Evolutionary conservation across 1,284 basidiomycete genomes (phyloP).

Genomic region (Abortiporus biennis): DNA sequence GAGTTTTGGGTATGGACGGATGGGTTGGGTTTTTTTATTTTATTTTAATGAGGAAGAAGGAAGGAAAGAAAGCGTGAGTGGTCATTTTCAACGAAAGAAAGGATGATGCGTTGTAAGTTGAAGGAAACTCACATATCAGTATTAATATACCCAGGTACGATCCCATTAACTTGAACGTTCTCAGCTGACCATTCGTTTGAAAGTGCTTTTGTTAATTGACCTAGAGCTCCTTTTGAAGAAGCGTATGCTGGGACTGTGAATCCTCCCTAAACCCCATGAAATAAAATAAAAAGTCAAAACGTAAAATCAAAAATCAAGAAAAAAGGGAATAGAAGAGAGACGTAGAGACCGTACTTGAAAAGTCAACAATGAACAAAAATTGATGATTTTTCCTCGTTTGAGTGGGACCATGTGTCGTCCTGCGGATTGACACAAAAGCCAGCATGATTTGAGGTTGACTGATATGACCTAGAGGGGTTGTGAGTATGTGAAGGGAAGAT

Average conservation of each 20-base stretch:
- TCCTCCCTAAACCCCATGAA: slow-evolving; percentile 39
- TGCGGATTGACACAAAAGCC: slow-evolving; percentile 72
- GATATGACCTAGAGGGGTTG: slow-evolving; percentile 55
- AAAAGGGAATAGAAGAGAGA: not conserved
- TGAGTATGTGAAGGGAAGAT: too few relatives aligned
- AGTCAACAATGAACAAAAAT: slow-evolving; percentile 72
- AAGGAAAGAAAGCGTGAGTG: slow-evolving; percentile 11
- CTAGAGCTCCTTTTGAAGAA: slow-evolving; percentile 83
- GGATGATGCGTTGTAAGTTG: too few relatives aligned
- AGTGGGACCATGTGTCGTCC: slow-evolving; percentile 76
- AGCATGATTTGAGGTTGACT: slow-evolving; percentile 75
- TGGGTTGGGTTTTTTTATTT: too few relatives aligned
- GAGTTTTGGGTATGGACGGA: too few relatives aligned
- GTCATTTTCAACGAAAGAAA: too few relatives aligned
- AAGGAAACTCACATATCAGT: slow-evolving; percentile 70
- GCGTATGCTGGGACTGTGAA: slow-evolving; percentile 89
- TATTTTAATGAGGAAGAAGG: too few relatives aligned
- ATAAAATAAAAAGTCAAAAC: not conserved
- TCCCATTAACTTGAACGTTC: slow-evolving; percentile 87
- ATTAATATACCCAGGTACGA: slow-evolving; percentile 89
- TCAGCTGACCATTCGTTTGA: slow-evolving; percentile 75
- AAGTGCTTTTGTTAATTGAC: slow-evolving; percentile 76
- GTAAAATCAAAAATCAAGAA: not conserved
- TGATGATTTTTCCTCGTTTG: slow-evolving; percentile 76
- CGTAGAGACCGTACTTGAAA: slow-evolving; percentile 42